Evolutionary conservation across 495 filamentous ascomycete genomes (phyloP).

Genomic region (Penicillium daleae): DNA sequence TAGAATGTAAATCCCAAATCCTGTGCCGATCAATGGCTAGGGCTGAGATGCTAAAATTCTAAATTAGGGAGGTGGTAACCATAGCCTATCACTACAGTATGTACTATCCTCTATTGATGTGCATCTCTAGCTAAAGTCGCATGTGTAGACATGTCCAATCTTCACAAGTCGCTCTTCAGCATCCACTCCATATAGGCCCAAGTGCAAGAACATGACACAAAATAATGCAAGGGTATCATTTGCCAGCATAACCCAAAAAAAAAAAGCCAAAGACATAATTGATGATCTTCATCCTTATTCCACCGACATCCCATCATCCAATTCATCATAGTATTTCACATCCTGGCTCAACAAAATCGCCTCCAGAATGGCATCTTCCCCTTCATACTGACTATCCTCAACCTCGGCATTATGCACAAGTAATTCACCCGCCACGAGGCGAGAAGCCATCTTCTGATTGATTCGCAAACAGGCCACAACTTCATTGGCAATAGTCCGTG

Average conservation of each 20-base stretch:
- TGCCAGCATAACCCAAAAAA: not conserved
- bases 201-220: not conserved
- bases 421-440: constrained; percentile 27
- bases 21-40: not conserved
- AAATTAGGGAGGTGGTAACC: not conserved
- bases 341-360: constrained; percentile 13
- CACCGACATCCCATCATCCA: constrained; percentile 30
- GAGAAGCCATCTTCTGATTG: constrained; percentile 38
- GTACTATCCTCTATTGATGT: not conserved
- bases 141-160: not conserved
- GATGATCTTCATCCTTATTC: constrained; percentile 13
- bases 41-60: not conserved
- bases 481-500: constrained; percentile 33
- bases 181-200: not conserved
- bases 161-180: not conserved
- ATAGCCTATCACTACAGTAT: not conserved
- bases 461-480: constrained; percentile 38
- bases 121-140: not conserved
- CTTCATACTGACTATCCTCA: constrained; percentile 38
- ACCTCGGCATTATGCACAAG: constrained; percentile 17
- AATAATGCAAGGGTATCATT: constrained; percentile 1
- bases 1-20: not conserved
- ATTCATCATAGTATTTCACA: constrained; percentile 1
- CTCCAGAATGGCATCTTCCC: constrained; percentile 36
- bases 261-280: not conserved